Evolutionary conservation across 805 yeast genomes (phyloP).

Genomic region (Yarrowia deformans): DNA sequence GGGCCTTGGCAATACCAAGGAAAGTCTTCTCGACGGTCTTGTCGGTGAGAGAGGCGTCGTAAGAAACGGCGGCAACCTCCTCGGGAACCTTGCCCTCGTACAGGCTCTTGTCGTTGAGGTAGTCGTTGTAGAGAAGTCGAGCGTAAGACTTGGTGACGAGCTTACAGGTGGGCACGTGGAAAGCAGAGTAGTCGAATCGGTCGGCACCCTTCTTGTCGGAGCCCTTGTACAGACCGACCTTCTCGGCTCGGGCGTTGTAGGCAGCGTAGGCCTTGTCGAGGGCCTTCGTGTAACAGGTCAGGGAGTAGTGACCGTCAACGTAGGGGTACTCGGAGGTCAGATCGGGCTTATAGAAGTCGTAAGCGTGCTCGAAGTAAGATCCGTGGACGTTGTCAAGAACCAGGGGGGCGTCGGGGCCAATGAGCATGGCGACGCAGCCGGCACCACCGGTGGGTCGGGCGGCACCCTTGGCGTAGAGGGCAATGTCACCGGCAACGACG

Average conservation of each 20-base stretch:
- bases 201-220: constrained; percentile 57
- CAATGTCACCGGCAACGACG: constrained; percentile 97
- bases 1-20: constrained; percentile 75
- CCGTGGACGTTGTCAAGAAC: constrained; percentile 91
- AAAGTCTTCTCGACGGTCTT: constrained; percentile 84
- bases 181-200: constrained; percentile 88
- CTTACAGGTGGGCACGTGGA: constrained; percentile 99
- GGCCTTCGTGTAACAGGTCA: constrained; percentile 92
- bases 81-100: constrained; percentile 60
- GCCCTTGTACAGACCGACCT: constrained; percentile 56
- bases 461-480: constrained; percentile 94
- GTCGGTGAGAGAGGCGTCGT: constrained; percentile 81
- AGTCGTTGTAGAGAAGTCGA: constrained; percentile 89
- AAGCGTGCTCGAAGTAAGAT: constrained; percentile 93
- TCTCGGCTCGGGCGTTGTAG: constrained; percentile 77
- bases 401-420: constrained; percentile 98
- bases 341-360: constrained; percentile 98
- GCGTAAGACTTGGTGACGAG: constrained; percentile 92
- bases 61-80: constrained; percentile 65
- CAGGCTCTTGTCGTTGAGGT: constrained; percentile 68
- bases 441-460: constrained; percentile 99
- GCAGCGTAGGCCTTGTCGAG: constrained; percentile 83
- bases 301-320: constrained; percentile 96
- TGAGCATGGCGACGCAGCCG: constrained; percentile 91
- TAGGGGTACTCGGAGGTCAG: constrained; percentile 95